These are phyloP conservation scores for Lachnellula occidentalis DNA, from an alignment of 2,329 filamentous ascomycete species.

Conservation along the genomic window DNA sequence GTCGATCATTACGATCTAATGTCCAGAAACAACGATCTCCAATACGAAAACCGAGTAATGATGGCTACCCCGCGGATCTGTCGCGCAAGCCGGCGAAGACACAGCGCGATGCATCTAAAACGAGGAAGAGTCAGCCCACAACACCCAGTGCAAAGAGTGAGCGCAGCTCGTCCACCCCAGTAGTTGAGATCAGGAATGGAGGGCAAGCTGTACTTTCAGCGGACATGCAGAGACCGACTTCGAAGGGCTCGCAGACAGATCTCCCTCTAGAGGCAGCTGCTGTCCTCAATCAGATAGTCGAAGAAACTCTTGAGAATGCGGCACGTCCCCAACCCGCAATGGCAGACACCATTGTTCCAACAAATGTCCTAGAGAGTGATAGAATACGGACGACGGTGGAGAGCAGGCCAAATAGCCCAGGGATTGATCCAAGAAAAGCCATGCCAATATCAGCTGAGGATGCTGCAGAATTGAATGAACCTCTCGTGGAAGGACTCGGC, in stretches of 20 bases:
- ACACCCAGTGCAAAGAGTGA: constrained; percentile 22
- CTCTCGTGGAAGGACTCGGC: constrained; percentile 18
- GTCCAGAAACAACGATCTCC: constrained; percentile 34
- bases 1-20: constrained; percentile 42
- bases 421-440: constrained; percentile 28
- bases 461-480: constrained; percentile 26
- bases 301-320: constrained; percentile 21
- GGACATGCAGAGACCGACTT: constrained; percentile 22
- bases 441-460: constrained; percentile 33
- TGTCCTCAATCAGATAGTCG: constrained; percentile 20
- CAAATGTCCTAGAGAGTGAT: constrained; percentile 21
- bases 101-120: constrained; percentile 22
- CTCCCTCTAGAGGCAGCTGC: constrained; percentile 19
- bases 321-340: constrained; percentile 9
- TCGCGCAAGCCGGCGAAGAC: constrained; percentile 19
- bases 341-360: constrained; percentile 9
- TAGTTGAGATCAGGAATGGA: constrained; percentile 9
- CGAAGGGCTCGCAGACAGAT: constrained; percentile 30
- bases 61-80: constrained; percentile 15
- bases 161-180: constrained; percentile 10
- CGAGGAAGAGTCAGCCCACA: constrained; percentile 22
- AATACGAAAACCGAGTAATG: constrained; percentile 19
- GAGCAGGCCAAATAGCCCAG: constrained; percentile 28
- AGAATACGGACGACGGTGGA: constrained; percentile 22
- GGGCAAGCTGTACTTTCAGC: constrained; percentile 7